Evolutionary conservation across 371 early-diverging fungal species (phyloP).

Genomic region (Mucor plumbeus): DNA sequence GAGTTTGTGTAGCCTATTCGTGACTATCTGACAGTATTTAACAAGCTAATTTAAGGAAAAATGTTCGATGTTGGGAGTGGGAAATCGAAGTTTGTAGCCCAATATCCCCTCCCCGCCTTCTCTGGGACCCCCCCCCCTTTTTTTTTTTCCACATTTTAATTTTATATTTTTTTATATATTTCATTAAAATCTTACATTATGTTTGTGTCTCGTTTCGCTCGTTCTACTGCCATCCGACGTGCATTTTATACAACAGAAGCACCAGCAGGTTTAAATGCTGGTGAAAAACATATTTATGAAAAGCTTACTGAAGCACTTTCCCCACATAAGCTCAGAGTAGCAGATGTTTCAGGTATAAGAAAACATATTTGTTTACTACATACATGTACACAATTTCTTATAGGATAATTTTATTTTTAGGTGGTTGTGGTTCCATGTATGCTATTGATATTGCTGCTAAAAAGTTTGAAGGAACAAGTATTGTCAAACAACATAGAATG

Average conservation of each 20-base stretch:
- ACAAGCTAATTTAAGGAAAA: too few species aligned
- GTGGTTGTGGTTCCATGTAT: constrained; percentile 96
- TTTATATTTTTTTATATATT: too few species aligned
- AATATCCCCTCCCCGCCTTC: too few species aligned
- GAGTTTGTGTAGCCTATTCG: too few species aligned
- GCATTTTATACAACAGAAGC: constrained; percentile 35
- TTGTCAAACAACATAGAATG: constrained; percentile 90
- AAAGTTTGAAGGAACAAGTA: constrained; percentile 73
- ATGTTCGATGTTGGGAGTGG: too few species aligned
- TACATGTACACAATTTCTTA: background rate
- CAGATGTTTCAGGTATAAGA: constrained; percentile 78
- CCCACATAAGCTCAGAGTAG: constrained; percentile 79
- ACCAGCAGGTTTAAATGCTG: constrained; percentile 48
- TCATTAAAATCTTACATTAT: constrained; percentile 10
- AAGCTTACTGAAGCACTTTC: constrained; percentile 72
- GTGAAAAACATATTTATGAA: constrained; percentile 75
- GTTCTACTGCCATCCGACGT: constrained; percentile 22
- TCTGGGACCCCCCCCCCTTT: too few species aligned
- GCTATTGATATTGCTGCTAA: constrained; percentile 83
- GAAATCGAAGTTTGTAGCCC: too few species aligned
- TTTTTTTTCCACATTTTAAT: too few species aligned
- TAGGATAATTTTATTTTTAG: constrained; percentile 32
- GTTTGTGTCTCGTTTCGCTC: constrained; percentile 22
- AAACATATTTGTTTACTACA: background rate
- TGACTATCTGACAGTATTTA: too few species aligned